Percentiles rank a stretch among this genome's conserved stretches.
phyloP scores from a whole-genome alignment of 306 rosid genomes.

The Rubus parviflorus region DNA sequence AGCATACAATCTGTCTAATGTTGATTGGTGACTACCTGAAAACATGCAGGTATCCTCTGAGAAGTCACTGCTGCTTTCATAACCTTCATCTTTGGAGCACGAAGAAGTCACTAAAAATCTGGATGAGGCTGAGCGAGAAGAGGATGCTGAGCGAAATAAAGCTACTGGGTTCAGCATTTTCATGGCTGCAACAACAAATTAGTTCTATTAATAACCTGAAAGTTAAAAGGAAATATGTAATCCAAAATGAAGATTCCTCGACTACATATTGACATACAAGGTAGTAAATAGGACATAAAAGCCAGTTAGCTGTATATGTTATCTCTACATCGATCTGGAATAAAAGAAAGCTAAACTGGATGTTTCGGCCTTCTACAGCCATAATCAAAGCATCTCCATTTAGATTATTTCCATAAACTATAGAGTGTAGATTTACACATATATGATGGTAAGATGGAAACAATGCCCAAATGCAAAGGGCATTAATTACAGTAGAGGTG shows the following conservation, averaged over 20 bases:
- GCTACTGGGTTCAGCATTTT: constrained; percentile 90
- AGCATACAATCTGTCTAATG: constrained; percentile 77
- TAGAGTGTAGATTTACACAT: not conserved
- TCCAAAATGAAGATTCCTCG: constrained; percentile 5
- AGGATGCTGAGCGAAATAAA: constrained; percentile 80
- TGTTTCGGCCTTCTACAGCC: not conserved
- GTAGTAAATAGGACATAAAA: not conserved
- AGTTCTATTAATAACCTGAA: constrained; percentile 20
- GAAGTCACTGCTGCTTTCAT: constrained; percentile 44
- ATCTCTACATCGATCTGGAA: not conserved
- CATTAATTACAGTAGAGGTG: not conserved
- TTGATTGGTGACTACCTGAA: constrained; percentile 77
- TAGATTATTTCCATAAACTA: not conserved
- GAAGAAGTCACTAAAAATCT: constrained; percentile 53
- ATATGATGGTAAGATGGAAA: not conserved
- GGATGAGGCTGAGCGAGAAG: constrained; percentile 70
- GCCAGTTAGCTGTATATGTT: not conserved
- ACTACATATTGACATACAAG: not conserved
- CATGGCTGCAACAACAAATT: constrained; percentile 53
- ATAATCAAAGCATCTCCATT: not conserved
- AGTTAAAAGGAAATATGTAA: constrained; percentile 3
- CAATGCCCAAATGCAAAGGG: constrained; percentile 3
- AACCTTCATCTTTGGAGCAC: constrained; percentile 47
- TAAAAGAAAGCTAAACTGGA: not conserved
- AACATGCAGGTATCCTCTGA: constrained; percentile 51